Conservation (phyloP, 306 rosid genomes). For the Quercus ilex region DNA sequence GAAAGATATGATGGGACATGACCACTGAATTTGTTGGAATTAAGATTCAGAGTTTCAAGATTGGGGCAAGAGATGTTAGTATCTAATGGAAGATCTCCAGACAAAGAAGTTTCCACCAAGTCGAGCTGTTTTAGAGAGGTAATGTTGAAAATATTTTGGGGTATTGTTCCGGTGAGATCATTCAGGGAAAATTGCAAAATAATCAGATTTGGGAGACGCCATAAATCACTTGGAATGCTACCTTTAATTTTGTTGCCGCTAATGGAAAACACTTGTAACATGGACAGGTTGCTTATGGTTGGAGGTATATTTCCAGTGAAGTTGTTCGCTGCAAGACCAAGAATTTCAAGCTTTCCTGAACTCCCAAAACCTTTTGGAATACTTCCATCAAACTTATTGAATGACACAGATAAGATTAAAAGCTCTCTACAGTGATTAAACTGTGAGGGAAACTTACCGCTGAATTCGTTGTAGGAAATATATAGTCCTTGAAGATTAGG, state of each 20-base stretch:
- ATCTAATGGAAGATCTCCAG: neutral
- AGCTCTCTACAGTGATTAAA: neutral
- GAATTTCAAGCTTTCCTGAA: neutral
- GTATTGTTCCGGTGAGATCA: neutral
- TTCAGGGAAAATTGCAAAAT: rapidly evolving
- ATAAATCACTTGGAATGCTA: neutral
- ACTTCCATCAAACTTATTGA: neutral
- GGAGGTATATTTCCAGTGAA: neutral
- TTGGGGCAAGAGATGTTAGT: no score
- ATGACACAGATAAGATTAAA: rapidly evolving
- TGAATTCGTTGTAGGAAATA: neutral
- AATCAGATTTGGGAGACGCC: neutral
- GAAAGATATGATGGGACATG: neutral
- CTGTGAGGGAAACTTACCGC: neutral
- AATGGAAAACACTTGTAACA: neutral
- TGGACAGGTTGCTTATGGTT: neutral
- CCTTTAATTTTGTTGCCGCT: rapidly evolving
- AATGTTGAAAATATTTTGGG: neutral
- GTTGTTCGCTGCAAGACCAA: neutral
- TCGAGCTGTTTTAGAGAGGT: rapidly evolving
- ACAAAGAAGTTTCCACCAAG: rapidly evolving
- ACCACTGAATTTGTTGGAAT: rapidly evolving
- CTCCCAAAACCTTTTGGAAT: neutral
- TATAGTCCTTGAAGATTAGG: neutral
- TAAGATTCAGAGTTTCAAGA: rapidly evolving